Percentiles rank a stretch among this genome's conserved stretches.
These are phyloP conservation scores for Larix sibirica DNA, from an alignment of 83 land plant species.

Conservation along the genomic window DNA sequence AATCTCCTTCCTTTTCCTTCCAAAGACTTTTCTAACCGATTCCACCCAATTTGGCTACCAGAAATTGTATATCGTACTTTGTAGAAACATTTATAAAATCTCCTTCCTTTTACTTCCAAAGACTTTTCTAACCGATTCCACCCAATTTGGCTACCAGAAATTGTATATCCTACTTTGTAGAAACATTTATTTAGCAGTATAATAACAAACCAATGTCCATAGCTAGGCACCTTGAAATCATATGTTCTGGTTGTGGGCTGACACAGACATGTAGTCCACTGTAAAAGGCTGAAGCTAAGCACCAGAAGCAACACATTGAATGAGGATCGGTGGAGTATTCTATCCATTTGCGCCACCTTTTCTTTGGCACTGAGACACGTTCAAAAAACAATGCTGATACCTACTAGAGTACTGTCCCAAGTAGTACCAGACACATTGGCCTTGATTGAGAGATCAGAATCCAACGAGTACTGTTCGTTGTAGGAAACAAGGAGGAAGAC, in stretches of 20 bases:
- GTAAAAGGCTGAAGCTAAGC: neutral
- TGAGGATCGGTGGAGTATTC: neutral
- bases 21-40: neutral
- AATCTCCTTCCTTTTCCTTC: too few species aligned
- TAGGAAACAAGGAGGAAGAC: too few species aligned
- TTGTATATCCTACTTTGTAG: neutral
- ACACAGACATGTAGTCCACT: slow-evolving; percentile 12
- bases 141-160: neutral
- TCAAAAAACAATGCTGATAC: neutral
- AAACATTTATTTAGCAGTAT: neutral
- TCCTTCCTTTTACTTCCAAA: neutral
- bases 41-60: neutral
- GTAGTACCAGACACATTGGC: neutral
- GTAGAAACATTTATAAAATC: neutral
- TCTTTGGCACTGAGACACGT: neutral
- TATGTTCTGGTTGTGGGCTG: slow-evolving; percentile 13
- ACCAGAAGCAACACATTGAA: neutral
- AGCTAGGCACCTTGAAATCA: slow-evolving; percentile 13
- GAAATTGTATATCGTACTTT: neutral
- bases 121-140: neutral
- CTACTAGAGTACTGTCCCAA: neutral
- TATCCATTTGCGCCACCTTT: neutral
- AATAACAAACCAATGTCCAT: neutral
- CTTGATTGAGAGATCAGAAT: slow-evolving; percentile 1
- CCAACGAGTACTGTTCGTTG: neutral